Base-by-base conservation (phyloP, 352 stramenopile species). In the Phytophthora cactorum region DNA sequence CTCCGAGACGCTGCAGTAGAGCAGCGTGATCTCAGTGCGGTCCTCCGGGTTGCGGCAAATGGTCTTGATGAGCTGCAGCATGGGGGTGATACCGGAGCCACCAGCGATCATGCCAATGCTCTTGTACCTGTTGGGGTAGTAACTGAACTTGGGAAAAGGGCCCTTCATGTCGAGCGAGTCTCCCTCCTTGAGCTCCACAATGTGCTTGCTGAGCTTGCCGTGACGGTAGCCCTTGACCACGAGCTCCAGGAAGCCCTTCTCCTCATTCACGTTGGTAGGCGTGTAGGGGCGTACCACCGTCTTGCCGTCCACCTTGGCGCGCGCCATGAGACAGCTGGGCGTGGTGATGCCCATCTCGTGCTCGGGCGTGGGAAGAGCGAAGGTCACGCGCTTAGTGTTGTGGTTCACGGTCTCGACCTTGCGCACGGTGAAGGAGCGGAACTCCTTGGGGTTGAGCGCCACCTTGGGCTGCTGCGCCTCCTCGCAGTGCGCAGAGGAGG, bases 131-230 rank as follows among this genome's bases (percentile, higher is more conserved):
- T 97, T 97, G 51, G 91, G 65, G 68, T 70, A 77, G 82, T 97
- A 97, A 28, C 67, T 70, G 53, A 97, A 88, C 77, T 97, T 97
- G 34, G 69, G 17, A 49, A 96, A 92, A 5, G 92, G 93, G 1
- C 93, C 93, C 72, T 97, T 97, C 81, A 98, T 93, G 60, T 97
- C 88, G 9, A 98, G 77, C 50, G 70, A 62, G 68, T 97, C 93
- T 7, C 93, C 93, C 25, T 83, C 75, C 57, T 97, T 84, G 22
- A 98, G 80, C 36, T 80, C 59, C 52, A 90, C 78, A 10, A 98
- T 88, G 78, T 97, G 85, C 70, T 92, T 91, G 67, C 86, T 97
- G 52, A 98, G 67, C 43, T 86, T 72, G 3, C 92, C 93, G 36
- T 84, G 79, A 10, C 87, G 76, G 72, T 98, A 98, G 14, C 82